Evolutionary conservation across 345 rosid genomes (phyloP).

Genomic region (Turnera subulata): DNA sequence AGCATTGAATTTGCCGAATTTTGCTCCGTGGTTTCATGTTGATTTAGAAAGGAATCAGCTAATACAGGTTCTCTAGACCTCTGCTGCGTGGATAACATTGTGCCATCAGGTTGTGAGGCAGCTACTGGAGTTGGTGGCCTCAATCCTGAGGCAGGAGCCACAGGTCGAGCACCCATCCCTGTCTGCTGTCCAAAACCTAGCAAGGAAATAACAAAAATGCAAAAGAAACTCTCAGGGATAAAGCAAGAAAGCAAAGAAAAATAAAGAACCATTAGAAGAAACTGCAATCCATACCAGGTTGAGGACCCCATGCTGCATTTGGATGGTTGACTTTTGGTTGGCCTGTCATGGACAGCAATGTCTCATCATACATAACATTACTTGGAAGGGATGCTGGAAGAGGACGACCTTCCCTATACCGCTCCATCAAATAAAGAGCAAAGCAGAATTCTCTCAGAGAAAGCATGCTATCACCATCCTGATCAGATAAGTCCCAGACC

Average conservation of each 20-base stretch:
- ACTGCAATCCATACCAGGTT: constrained; percentile 47
- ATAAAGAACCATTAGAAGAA: constrained; percentile 15
- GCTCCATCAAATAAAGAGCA: constrained; percentile 96
- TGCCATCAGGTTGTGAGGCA: constrained; percentile 40
- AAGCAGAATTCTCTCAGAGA: constrained; percentile 96
- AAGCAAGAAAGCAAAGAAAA: constrained; percentile 18
- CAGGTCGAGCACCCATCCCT: constrained; percentile 48
- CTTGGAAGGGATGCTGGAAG: constrained; percentile 83
- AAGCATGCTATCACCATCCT: constrained; percentile 97
- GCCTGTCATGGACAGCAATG: constrained; percentile 79
- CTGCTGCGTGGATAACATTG: constrained; percentile 43
- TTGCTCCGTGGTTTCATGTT: constrained; percentile 38
- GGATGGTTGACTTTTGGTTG: constrained; percentile 59
- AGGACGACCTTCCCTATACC: constrained; percentile 85
- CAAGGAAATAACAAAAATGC: constrained; percentile 11
- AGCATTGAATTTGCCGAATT: constrained; percentile 35
- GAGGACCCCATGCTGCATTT: constrained; percentile 72
- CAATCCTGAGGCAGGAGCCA: constrained; percentile 48
- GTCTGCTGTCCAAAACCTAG: constrained; percentile 73
- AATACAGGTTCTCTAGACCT: constrained; percentile 39
- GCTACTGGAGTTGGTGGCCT: constrained; percentile 64
- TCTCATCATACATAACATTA: constrained; percentile 76
- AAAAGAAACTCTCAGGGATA: constrained; percentile 16
- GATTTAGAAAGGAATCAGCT: constrained; percentile 60
- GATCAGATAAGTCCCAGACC: constrained; percentile 99